Evolutionary conservation across 768 basidiomycete genomes (phyloP).

Genomic region (Lactarius sanguifluus): DNA sequence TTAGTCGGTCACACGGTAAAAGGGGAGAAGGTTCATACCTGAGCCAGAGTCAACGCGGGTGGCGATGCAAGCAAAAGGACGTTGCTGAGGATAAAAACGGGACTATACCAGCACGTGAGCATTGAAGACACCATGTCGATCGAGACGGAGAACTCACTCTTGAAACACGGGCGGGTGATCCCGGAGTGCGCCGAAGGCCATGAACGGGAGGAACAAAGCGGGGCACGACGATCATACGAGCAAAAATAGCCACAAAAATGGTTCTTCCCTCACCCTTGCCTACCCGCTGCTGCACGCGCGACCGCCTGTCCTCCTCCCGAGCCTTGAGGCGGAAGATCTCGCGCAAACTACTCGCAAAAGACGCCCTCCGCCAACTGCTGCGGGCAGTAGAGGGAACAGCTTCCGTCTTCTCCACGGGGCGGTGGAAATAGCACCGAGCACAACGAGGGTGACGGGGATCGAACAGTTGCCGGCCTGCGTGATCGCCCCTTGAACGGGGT

Average conservation of each 20-base stretch:
- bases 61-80: conserved; percentile 81
- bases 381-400: conserved; percentile 21
- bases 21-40: conserved; percentile 36
- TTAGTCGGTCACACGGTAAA: conserved; percentile 39
- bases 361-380: conserved; percentile 27
- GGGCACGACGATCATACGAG: conserved; percentile 88
- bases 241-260: conserved; percentile 75
- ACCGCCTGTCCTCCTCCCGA: conserved; percentile 15
- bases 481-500: conserved; percentile 67
- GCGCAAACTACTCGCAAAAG: conserved; percentile 44
- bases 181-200: conserved; percentile 60
- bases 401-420: conserved; percentile 34
- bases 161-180: conserved; percentile 64
- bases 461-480: conserved; percentile 69
- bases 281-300: conserved; percentile 28
- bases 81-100: conserved; percentile 84
- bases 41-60: conserved; percentile 72
- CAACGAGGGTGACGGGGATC: conserved; percentile 86
- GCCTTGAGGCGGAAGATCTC: conserved; percentile 43
- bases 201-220: conserved; percentile 69
- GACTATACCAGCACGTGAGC: conserved; percentile 45
- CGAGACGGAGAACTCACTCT: conserved; percentile 56
- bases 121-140: conserved; percentile 14
- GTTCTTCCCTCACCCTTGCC: conserved; percentile 75
- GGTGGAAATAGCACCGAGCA: conserved; percentile 93